Evolutionary conservation across 768 basidiomycete genomes (phyloP).

Genomic region (Sistotremastrum suecicum): DNA sequence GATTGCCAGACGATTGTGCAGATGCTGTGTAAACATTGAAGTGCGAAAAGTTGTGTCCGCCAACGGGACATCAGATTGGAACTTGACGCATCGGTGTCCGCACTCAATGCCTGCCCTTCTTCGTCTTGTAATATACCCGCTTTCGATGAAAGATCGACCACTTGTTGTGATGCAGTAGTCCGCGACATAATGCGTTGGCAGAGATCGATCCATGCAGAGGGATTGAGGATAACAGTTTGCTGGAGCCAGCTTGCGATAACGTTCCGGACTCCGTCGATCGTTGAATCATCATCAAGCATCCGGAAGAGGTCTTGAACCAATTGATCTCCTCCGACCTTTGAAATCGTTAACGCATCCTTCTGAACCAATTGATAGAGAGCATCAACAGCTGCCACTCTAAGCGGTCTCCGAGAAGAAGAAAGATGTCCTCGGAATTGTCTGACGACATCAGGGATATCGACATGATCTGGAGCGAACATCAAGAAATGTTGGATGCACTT

Average conservation of each 20-base stretch:
- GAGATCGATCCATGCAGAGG: conserved; percentile 95
- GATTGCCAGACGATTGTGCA: conserved; percentile 61
- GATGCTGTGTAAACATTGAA: conserved; percentile 84
- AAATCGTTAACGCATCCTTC: conserved; percentile 83
- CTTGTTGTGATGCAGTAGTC: conserved; percentile 74
- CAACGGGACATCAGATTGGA: conserved; percentile 70
- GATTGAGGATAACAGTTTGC: conserved; percentile 86
- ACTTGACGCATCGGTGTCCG: conserved; percentile 22
- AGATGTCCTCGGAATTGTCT: conserved; percentile 66
- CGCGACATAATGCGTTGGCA: conserved; percentile 96
- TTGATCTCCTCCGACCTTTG: conserved; percentile 83
- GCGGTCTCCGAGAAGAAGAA: conserved; percentile 63
- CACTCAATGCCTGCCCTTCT: conserved; percentile 82
- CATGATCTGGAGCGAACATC: conserved; percentile 83
- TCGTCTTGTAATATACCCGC: conserved; percentile 59
- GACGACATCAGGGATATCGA: conserved; percentile 71
- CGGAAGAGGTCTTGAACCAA: conserved; percentile 92
- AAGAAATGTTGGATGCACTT: conserved; percentile 94
- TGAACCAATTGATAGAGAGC: conserved; percentile 95
- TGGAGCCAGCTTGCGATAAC: conserved; percentile 91
- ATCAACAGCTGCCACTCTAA: conserved; percentile 91
- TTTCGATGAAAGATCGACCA: conserved; percentile 39
- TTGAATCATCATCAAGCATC: conserved; percentile 89
- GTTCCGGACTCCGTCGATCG: conserved; percentile 83
- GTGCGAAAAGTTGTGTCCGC: conserved; percentile 91